Evolutionary conservation across 2,329 filamentous ascomycete species (phyloP).

Genomic region (Colletotrichum sp.): DNA sequence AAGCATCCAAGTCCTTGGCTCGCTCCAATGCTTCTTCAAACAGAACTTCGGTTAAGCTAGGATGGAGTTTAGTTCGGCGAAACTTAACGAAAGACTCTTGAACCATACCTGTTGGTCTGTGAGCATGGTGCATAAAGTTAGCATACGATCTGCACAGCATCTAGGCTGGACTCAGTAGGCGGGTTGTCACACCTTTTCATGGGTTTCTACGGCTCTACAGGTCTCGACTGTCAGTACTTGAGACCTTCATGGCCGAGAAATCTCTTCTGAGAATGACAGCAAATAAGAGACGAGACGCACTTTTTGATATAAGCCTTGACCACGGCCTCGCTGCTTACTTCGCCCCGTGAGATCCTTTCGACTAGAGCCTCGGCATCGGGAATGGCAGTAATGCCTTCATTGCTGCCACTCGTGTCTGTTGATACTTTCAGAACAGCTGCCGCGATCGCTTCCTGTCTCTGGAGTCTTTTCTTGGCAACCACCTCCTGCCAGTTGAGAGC

Average conservation of each 20-base stretch:
- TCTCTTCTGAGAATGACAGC: background rate
- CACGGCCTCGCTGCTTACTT: background rate
- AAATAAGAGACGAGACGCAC: background rate
- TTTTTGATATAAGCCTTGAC: background rate
- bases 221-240: fast-evolving
- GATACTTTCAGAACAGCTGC: background rate
- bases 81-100: too few relatives aligned
- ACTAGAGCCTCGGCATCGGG: background rate
- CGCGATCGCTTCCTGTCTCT: background rate
- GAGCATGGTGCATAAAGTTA: background rate
- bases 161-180: background rate
- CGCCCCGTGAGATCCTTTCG: background rate
- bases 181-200: background rate
- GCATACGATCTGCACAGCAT: background rate
- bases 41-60: slow-evolving; percentile 47
- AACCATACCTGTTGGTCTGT: background rate
- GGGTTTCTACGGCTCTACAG: slow-evolving; percentile 12
- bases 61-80: background rate
- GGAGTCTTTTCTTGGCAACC: background rate
- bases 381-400: background rate
- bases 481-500: background rate
- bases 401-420: background rate
- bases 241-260: fast-evolving
- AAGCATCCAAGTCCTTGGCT: slow-evolving; percentile 43
- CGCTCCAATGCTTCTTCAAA: slow-evolving; percentile 40